Percentiles rank a stretch among this genome's conserved stretches.
Evolutionary conservation across 2,329 filamentous ascomycete genomes (phyloP).

Genomic region (Aspergillus neoniger): DNA sequence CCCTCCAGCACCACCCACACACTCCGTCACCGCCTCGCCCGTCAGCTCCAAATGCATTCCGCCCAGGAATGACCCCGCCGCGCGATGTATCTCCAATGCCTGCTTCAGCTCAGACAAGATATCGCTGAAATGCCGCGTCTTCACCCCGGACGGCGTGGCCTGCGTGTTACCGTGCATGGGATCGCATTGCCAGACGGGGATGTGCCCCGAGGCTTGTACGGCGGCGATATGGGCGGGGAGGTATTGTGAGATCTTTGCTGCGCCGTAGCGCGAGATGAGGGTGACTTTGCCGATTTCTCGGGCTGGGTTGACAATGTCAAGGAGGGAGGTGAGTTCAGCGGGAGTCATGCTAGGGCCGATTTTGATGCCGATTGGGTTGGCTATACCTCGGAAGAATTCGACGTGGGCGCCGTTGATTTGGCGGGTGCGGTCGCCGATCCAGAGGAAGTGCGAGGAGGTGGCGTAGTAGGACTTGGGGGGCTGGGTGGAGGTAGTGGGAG

Average conservation of each 20-base stretch:
- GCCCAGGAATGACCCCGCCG: constrained; percentile 81
- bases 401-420: constrained; percentile 93
- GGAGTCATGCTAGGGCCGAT: constrained; percentile 83
- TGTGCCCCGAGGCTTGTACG: constrained; percentile 74
- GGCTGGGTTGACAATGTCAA: constrained; percentile 81
- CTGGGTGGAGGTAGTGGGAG: constrained; percentile 47
- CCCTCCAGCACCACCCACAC: constrained; percentile 83
- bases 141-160: constrained; percentile 73
- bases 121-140: constrained; percentile 87
- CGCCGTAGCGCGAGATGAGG: constrained; percentile 92
- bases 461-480: constrained; percentile 74
- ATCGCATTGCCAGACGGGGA: constrained; percentile 96
- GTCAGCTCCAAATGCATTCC: constrained; percentile 95
- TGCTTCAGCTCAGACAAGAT: constrained; percentile 85
- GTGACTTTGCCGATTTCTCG: constrained; percentile 90
- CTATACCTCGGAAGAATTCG: constrained; percentile 94
- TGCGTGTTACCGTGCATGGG: constrained; percentile 90
- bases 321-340: constrained; percentile 73
- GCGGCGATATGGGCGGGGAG: constrained; percentile 85
- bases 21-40: constrained; percentile 94
- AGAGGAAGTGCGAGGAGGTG: constrained; percentile 94
- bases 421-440: constrained; percentile 95
- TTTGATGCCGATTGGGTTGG: constrained; percentile 96
- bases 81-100: constrained; percentile 80
- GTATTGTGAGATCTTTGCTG: constrained; percentile 70